phyloP scores from a whole-genome alignment of 805 yeast species.

The Kazachstania psychrophila region DNA sequence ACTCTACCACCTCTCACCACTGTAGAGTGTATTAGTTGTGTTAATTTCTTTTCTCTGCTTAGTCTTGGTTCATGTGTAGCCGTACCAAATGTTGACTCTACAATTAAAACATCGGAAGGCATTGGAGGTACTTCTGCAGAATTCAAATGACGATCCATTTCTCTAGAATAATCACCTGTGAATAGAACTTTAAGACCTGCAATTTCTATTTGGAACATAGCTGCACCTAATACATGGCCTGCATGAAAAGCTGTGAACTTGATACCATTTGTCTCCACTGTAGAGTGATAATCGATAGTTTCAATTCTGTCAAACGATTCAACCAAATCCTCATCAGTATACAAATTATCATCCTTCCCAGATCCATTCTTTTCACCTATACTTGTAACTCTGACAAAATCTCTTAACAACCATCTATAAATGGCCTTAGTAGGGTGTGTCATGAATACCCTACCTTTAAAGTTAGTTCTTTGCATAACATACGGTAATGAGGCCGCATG shows the following conservation, averaged over 20 bases:
- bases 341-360: conserved; percentile 43
- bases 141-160: conserved; percentile 88
- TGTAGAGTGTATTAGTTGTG: conserved; percentile 76
- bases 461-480: conserved; percentile 93
- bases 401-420: conserved; percentile 88
- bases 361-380: conserved; percentile 37
- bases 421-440: conserved; percentile 98
- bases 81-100: conserved; percentile 96
- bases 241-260: conserved; percentile 97
- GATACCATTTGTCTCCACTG: conserved; percentile 88
- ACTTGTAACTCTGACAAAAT: conserved; percentile 83
- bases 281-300: conserved; percentile 91
- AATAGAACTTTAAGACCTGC: conserved; percentile 83
- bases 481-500: conserved; percentile 98
- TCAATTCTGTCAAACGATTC: conserved; percentile 85
- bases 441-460: conserved; percentile 95
- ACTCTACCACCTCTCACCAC: conserved; percentile 84
- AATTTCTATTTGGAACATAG: conserved; percentile 92
- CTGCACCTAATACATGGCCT: conserved; percentile 99
- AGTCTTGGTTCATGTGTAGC: conserved; percentile 89
- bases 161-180: conserved; percentile 96
- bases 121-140: conserved; percentile 88
- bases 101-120: conserved; percentile 80
- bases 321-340: conserved; percentile 83
- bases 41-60: conserved; percentile 75